These are phyloP conservation scores for Mixia osmundae DNA, from an alignment of 1,284 basidiomycete species.

Conservation along the genomic window DNA sequence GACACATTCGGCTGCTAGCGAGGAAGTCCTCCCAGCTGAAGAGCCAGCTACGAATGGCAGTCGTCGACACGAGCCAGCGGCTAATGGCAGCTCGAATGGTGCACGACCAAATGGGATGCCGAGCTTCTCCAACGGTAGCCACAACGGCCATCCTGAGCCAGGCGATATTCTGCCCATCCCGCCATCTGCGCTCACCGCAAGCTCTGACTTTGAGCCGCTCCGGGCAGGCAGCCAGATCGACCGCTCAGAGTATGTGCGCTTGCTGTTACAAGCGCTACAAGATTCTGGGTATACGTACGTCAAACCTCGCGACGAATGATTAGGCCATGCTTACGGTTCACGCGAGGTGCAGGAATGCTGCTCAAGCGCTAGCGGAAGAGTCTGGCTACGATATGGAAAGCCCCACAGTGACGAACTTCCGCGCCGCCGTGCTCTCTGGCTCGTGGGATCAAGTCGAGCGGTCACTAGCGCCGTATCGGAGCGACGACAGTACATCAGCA, in stretches of 20 bases:
- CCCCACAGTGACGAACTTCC: conserved; percentile 51
- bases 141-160: neutral
- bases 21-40: too few species aligned
- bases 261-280: conserved; percentile 68
- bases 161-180: neutral
- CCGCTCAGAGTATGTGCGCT: conserved; percentile 70
- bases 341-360: conserved; percentile 42
- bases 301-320: neutral
- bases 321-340: conserved; percentile 4
- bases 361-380: conserved; percentile 65
- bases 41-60: too few species aligned
- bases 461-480: conserved; percentile 29
- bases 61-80: too few species aligned
- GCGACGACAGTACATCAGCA: neutral
- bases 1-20: too few species aligned
- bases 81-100: too few species aligned
- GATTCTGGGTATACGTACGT: conserved; percentile 40
- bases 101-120: too few species aligned
- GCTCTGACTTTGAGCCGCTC: conserved; percentile 22
- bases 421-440: conserved; percentile 55
- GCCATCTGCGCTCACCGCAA: conserved; percentile 1
- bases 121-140: neutral
- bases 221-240: conserved; percentile 30
- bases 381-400: conserved; percentile 75
- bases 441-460: conserved; percentile 60